Evolutionary conservation across 108 stramenopile species (phyloP), one percentile per base, ranked within the genome.

Genomic region (Cyclotella cryptica): DNA sequence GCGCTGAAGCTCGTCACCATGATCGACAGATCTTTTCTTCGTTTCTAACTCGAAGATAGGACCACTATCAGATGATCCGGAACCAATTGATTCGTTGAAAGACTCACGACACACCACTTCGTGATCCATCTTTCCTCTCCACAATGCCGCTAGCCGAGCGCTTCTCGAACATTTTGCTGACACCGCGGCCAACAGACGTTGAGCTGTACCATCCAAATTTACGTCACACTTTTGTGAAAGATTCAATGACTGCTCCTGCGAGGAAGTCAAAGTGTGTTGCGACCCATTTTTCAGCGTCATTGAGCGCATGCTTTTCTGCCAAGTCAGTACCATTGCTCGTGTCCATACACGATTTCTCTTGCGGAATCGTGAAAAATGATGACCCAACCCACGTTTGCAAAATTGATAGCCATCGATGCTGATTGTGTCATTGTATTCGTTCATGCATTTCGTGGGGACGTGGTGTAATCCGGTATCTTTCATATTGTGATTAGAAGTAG

Each of bases 341-440:
- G 54, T 19, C 52, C 63, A 42, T 0, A 27, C 39, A 22, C 51
- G 60, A 44, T 64, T 27, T 7, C 53, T 35, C 41, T 66, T 74
- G 27, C 73, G 62, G 26, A 46, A 40, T 10, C 73, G 62, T n/a
- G 73, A 74, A 41, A 74, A 74, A 44, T 74, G 73, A 57, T 74
- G 65, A 15, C 73, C 73, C 24, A 74, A 51, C 15, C 73, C 73
- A 44, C 73, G 73, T 44, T 74, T 74, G 27, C 73, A 74, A 54
- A 74, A 53, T 3, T 40, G 22, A 13, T 65, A 19, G 0, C 42
- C 63, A 22, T 15, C 14, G 52, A 44, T 28, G 24, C 11, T 24
- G 24, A 27, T 19, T 15, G 10, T 58, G 27, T 13, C 43, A 39
- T 35, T 24, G 24, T 55, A 55, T 24, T 74, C 51, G 53, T 53